Percentiles rank a stretch among this genome's conserved stretches.
Conservation (phyloP, 1,139 yeast species). For the Suhomyces taliae region DNA sequence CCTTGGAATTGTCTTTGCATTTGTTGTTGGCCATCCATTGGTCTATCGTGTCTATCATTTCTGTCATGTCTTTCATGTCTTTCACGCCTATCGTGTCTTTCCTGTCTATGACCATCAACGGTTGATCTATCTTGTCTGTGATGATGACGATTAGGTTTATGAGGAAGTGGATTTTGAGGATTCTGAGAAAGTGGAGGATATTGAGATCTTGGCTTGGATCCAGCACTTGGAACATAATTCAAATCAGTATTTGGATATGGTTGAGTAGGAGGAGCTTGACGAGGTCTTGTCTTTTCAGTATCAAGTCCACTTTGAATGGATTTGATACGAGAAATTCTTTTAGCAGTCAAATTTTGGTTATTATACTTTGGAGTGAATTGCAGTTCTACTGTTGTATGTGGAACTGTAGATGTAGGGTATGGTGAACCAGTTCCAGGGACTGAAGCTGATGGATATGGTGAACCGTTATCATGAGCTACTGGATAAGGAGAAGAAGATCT, state of each 20-base stretch:
- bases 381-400: constrained; percentile 14
- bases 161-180: constrained; percentile 1
- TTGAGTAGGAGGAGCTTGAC: constrained; percentile 14
- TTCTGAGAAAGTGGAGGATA: constrained; percentile 2
- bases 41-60: not conserved
- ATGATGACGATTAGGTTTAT: constrained; percentile 2
- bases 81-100: not conserved
- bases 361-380: constrained; percentile 14
- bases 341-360: constrained; percentile 12
- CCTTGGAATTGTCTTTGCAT: constrained; percentile 3
- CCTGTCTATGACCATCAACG: not conserved
- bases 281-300: constrained; percentile 9
- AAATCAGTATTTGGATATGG: constrained; percentile 6
- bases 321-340: constrained; percentile 13
- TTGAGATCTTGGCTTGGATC: constrained; percentile 3
- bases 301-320: constrained; percentile 12
- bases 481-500: not conserved
- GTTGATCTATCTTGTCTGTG: constrained; percentile 2
- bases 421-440: constrained; percentile 21
- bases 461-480: not conserved
- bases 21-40: constrained; percentile 3
- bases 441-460: not conserved
- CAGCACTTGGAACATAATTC: constrained; percentile 1
- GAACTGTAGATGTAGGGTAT: constrained; percentile 19
- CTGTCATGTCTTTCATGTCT: not conserved